Base-by-base conservation (phyloP, 2,329 filamentous ascomycete genomes). In the Xylaria sp. region DNA sequence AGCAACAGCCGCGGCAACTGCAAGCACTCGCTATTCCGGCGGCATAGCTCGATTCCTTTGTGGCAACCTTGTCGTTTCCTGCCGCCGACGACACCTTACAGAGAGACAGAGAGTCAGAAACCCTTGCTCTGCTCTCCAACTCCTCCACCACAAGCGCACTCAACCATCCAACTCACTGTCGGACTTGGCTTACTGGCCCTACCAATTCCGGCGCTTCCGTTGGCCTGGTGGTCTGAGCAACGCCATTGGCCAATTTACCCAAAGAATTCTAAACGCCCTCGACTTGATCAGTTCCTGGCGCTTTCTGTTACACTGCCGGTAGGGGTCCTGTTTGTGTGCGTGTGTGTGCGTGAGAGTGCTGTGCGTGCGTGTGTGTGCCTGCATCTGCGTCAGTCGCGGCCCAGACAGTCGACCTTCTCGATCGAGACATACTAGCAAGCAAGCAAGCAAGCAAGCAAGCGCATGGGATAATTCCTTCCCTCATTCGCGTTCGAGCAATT, bases 161-260 rank as follows among this genome's bases (percentile, higher is more conserved):
- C 23, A 30, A 4, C 23, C 23, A 30, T 30, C 42, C 42, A 46
- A 4, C 11, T 42, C 37, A 42, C 37, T 9, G 37, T 42, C 37
- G 8, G 37, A 42, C 37, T 8, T 42, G 13, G 42, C 42, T 16
- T 46, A 42, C 37, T 51, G 49, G 39, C 47, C 34, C 50, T 57
- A 52, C 34, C 52, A 59, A 61, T 58, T 60, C 65, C 66, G 67
- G 68, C 67, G 67, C 68, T 68, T 68, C 67, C 65, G 66, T 54
- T 58, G 63, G 42, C 52, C 44, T 49, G 49, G 47, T 55, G 50
- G 35, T 55, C 35, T 42, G 34, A 46, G 58, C 47, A 34, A 59
- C 62, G 16, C 58, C 49, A 70, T 69, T 70, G 67, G 67, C 51
- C 61, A 62, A 61, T 55, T 49, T 19, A 16, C 44, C 23, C 37